Conservation (phyloP, 2,329 filamentous ascomycete genomes). For the Trichoderma sp. region DNA sequence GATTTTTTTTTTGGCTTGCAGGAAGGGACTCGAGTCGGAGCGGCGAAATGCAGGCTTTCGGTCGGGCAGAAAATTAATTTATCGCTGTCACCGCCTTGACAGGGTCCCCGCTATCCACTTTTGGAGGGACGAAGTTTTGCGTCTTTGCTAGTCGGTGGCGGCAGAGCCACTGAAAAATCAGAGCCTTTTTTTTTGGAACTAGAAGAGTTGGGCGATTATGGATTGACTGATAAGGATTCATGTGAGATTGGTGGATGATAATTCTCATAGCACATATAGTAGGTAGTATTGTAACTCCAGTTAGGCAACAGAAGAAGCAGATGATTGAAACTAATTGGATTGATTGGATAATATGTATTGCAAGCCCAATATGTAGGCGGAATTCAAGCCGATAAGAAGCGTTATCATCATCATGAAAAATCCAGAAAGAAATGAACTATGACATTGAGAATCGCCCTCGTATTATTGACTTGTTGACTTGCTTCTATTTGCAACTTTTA, state of each 20-base stretch:
- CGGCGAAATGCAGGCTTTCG: constrained; percentile 24
- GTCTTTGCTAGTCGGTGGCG: constrained; percentile 13
- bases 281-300: background rate
- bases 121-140: background rate
- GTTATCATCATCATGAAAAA: background rate
- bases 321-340: background rate
- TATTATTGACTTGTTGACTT: background rate
- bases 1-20: constrained; percentile 1
- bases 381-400: background rate
- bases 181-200: background rate
- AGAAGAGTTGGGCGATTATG: background rate
- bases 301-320: background rate
- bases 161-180: background rate
- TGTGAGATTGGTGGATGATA: background rate
- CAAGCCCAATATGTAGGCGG: background rate
- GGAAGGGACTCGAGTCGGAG: background rate
- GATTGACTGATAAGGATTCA: background rate
- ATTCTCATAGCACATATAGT: background rate
- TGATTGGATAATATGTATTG: background rate
- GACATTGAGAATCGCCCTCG: background rate
- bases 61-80: constrained; percentile 34
- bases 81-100: constrained; percentile 30
- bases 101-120: constrained; percentile 18
- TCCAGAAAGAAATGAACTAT: background rate
- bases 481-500: background rate